These are phyloP conservation scores for Rhododendron ferrugineum DNA, from an alignment of 148 eudicot genomes.

Conservation along the genomic window DNA sequence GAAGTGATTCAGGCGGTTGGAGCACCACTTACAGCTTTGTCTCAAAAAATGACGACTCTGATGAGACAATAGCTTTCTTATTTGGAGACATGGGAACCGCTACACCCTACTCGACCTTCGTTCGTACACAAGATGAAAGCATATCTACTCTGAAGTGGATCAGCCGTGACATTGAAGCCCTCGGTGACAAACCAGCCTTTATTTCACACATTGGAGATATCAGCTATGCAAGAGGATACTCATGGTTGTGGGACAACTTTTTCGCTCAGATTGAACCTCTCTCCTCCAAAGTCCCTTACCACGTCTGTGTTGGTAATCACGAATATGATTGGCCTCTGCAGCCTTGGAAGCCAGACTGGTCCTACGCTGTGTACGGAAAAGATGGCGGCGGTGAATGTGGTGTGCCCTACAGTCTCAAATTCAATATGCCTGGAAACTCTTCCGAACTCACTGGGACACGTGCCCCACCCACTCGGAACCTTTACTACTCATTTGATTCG, in stretches of 20 bases:
- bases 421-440: constrained; percentile 98
- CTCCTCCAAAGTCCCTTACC: constrained; percentile 76
- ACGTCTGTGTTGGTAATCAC: constrained; percentile 93
- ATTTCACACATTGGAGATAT: constrained; percentile 96
- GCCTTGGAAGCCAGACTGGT: constrained; percentile 98
- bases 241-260: constrained; percentile 97
- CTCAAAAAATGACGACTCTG: constrained; percentile 59
- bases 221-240: constrained; percentile 85
- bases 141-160: constrained; percentile 84
- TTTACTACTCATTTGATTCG: constrained; percentile 69
- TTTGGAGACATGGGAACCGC: constrained; percentile 98
- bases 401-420: constrained; percentile 86
- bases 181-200: constrained; percentile 77
- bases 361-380: constrained; percentile 42
- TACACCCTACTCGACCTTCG: constrained; percentile 71
- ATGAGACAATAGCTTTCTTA: constrained; percentile 73
- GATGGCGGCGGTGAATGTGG: constrained; percentile 99
- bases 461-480: constrained; percentile 81
- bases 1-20: constrained; percentile 93
- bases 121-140: constrained; percentile 81
- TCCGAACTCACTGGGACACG: constrained; percentile 61
- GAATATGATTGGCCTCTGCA: constrained; percentile 94
- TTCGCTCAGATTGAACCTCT: constrained; percentile 78
- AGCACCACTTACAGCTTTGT: constrained; percentile 66
- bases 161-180: constrained; percentile 68